Evolutionary conservation across 1,139 yeast genomes (phyloP).

Genomic region (Geotrichum citri-aurantii): DNA sequence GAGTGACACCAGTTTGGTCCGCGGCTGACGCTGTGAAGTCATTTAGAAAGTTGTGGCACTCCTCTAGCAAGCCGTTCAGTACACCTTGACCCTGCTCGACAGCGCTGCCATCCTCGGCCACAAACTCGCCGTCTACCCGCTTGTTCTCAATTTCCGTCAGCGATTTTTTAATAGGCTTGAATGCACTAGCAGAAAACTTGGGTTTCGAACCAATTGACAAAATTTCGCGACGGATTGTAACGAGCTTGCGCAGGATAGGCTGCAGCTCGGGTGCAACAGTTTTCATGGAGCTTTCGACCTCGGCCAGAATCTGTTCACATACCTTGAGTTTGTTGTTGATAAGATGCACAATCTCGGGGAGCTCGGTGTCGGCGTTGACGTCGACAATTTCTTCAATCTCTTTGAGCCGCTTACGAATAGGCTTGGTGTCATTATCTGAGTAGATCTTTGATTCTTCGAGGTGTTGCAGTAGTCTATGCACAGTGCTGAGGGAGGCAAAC

Average conservation of each 20-base stretch:
- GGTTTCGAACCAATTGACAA: slow-evolving; percentile 45
- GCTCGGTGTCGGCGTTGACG: slow-evolving; percentile 27
- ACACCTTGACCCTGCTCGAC: slow-evolving; percentile 51
- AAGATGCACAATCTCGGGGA: slow-evolving; percentile 29
- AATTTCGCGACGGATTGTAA: slow-evolving; percentile 50
- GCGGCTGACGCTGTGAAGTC: slow-evolving; percentile 58
- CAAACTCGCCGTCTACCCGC: slow-evolving; percentile 45
- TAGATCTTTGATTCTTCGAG: slow-evolving; percentile 73
- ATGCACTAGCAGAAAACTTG: slow-evolving; percentile 31
- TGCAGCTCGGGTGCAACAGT: slow-evolving; percentile 32
- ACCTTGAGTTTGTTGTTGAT: slow-evolving; percentile 29
- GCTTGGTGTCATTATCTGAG: slow-evolving; percentile 74
- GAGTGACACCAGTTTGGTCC: slow-evolving; percentile 39
- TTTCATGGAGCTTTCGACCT: slow-evolving; percentile 30
- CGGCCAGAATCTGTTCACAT: slow-evolving; percentile 27
- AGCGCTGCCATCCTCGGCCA: slow-evolving; percentile 27
- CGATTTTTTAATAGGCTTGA: slow-evolving; percentile 38
- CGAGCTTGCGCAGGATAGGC: slow-evolving; percentile 35
- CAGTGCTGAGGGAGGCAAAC: slow-evolving; percentile 80
- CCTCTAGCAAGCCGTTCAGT: slow-evolving; percentile 49
- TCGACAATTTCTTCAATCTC: slow-evolving; percentile 61
- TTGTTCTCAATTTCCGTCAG: slow-evolving; percentile 41
- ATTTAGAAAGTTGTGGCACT: slow-evolving; percentile 65
- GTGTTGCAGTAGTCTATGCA: slow-evolving; percentile 74
- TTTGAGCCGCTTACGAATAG: slow-evolving; percentile 62